phyloP scores from a whole-genome alignment of 148 eudicot species.

The Vaccinium darrowii region DNA sequence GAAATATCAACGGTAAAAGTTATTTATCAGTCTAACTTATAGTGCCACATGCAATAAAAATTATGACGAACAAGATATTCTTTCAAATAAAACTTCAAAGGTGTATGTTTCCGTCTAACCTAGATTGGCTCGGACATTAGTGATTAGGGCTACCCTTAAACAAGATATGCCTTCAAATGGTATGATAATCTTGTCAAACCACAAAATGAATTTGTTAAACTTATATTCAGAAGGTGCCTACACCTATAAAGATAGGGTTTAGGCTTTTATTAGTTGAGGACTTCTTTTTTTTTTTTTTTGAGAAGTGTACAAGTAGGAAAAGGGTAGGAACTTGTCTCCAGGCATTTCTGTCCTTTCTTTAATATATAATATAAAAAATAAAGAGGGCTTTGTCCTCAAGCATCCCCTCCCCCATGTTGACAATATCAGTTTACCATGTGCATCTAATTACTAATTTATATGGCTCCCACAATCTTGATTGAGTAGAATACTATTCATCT shows the following conservation, averaged over 20 bases:
- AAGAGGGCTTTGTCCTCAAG: not conserved
- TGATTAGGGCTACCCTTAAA: not conserved
- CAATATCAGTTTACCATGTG: constrained; percentile 24
- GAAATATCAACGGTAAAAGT: no score
- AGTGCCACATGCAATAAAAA: no score
- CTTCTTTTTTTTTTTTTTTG: not conserved
- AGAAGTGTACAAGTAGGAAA: not conserved
- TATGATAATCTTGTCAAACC: not conserved
- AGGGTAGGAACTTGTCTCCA: constrained; percentile 1
- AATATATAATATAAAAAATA: not conserved
- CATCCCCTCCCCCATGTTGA: constrained; percentile 22
- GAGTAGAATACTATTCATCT: not conserved
- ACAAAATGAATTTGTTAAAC: not conserved
- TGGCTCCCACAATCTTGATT: constrained; percentile 21
- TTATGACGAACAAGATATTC: no score
- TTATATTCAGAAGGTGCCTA: not conserved
- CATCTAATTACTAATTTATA: not conserved
- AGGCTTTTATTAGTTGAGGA: not conserved
- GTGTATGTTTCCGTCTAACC: not conserved
- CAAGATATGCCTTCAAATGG: not conserved
- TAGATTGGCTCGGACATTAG: not conserved
- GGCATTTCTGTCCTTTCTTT: not conserved
- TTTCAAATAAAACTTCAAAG: not conserved
- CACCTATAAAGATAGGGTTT: not conserved
- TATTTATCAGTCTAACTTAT: no score